Percentiles rank a stretch among this genome's conserved stretches.
Conservation (phyloP, 2,329 filamentous ascomycete species). For the Pleurostoma richardsiae region DNA sequence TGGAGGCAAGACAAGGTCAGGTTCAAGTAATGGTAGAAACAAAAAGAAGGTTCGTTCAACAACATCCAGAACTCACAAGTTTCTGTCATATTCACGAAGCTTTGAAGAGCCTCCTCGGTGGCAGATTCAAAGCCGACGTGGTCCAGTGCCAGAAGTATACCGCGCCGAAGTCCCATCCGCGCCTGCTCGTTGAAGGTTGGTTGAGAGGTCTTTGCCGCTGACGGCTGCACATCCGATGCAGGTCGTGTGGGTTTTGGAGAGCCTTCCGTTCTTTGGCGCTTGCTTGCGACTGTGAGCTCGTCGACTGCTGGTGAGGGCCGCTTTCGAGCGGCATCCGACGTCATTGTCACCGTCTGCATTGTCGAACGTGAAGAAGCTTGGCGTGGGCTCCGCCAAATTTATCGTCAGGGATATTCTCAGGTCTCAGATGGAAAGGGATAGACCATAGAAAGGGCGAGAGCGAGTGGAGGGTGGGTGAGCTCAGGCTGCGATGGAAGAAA, state of each 20-base stretch:
- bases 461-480: too few species aligned
- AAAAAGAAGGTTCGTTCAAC: neutral
- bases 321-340: slow-evolving; percentile 20
- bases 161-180: slow-evolving; percentile 43
- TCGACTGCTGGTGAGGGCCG: slow-evolving; percentile 25
- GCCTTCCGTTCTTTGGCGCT: slow-evolving; percentile 20
- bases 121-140: slow-evolving; percentile 55
- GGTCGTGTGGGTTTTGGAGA: slow-evolving; percentile 3
- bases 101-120: slow-evolving; percentile 52
- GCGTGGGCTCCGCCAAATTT: too few species aligned
- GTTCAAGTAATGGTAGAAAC: neutral
- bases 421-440: too few species aligned
- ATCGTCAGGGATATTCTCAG: too few species aligned
- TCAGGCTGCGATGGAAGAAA: too few species aligned
- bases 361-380: too few species aligned
- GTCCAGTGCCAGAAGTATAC: slow-evolving; percentile 49
- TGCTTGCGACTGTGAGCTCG: slow-evolving; percentile 18
- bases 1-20: slow-evolving; percentile 2
- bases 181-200: slow-evolving; percentile 21
- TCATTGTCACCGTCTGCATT: too few species aligned
- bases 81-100: slow-evolving; percentile 50
- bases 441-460: too few species aligned
- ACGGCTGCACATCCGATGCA: neutral
- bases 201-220: slow-evolving; percentile 2
- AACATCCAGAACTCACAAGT: slow-evolving; percentile 39